Percentiles rank a stretch among this genome's conserved stretches.
Conservation (phyloP, 2,329 filamentous ascomycete species). For the Zymoseptoria crescenta region DNA sequence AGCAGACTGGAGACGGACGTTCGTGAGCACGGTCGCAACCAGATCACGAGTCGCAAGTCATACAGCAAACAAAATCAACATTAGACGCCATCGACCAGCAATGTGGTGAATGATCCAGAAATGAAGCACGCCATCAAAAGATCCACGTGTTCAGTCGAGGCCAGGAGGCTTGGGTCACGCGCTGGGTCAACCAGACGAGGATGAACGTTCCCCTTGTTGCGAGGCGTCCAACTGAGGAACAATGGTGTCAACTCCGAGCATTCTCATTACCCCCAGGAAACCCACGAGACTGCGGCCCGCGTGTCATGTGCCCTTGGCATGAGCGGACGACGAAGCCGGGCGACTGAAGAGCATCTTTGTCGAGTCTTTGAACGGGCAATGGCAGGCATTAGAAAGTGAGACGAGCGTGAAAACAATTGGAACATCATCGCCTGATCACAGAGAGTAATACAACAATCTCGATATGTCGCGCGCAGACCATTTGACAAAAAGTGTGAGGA, state of each 20-base stretch:
- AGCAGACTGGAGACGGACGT: neutral
- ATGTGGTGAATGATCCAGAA: neutral
- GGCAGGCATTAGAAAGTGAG: constrained; percentile 14
- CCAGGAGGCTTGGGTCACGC: neutral
- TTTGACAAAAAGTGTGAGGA: neutral
- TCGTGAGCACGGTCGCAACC: neutral
- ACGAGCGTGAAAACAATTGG: constrained; percentile 11
- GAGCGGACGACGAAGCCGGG: neutral
- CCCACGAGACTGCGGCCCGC: too few species aligned
- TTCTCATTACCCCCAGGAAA: neutral
- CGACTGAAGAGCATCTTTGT: neutral
- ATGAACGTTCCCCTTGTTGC: neutral
- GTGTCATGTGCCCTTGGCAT: neutral
- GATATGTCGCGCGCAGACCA: neutral
- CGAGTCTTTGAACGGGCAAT: neutral
- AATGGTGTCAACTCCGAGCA: neutral
- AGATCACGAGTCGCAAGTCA: neutral
- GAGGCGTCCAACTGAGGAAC: neutral
- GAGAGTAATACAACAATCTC: neutral
- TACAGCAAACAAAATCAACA: neutral
- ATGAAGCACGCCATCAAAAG: neutral
- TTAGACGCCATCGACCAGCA: neutral
- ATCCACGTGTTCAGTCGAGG: neutral
- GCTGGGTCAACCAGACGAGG: neutral
- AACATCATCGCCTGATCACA: neutral